A percentile compares a stretch with the other conserved stretches of the same genome.
Evolutionary conservation across 148 eudicot genomes (phyloP).

Genomic region (Dysphania ambrosioides): DNA sequence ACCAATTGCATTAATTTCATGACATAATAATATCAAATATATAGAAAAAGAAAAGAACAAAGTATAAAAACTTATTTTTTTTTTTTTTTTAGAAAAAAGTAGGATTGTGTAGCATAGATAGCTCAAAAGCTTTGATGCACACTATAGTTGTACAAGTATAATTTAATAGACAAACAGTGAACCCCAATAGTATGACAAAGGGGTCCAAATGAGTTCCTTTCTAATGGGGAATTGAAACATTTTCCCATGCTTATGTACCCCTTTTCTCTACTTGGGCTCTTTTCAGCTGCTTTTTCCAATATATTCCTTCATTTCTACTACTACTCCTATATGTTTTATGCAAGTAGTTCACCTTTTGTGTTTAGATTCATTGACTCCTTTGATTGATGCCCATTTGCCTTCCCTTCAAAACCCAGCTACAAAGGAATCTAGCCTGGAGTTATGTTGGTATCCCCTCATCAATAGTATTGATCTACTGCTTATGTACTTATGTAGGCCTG

Average conservation of each 20-base stretch:
- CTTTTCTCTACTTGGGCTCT: neutral
- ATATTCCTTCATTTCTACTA: neutral
- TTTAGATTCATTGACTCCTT: neutral
- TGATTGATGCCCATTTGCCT: neutral
- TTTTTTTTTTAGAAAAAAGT: neutral
- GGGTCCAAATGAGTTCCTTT: constrained; percentile 10
- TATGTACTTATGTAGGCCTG: neutral
- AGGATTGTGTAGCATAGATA: neutral
- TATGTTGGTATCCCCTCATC: neutral
- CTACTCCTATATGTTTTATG: neutral
- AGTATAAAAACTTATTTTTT: neutral
- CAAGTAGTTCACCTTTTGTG: neutral
- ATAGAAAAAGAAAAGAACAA: neutral
- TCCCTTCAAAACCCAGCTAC: neutral
- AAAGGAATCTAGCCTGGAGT: neutral
- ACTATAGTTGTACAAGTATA: constrained; percentile 1
- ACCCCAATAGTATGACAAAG: constrained; percentile 19
- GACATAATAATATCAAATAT: neutral
- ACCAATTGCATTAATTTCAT: neutral
- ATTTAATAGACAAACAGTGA: constrained; percentile 5
- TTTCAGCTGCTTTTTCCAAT: neutral
- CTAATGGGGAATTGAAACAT: constrained; percentile 7
- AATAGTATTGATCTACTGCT: neutral
- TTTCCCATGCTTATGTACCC: constrained; percentile 14
- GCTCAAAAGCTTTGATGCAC: constrained; percentile 20